phyloP scores from a whole-genome alignment of 139 green algal genomes.

The Coelastrella sp. region DNA sequence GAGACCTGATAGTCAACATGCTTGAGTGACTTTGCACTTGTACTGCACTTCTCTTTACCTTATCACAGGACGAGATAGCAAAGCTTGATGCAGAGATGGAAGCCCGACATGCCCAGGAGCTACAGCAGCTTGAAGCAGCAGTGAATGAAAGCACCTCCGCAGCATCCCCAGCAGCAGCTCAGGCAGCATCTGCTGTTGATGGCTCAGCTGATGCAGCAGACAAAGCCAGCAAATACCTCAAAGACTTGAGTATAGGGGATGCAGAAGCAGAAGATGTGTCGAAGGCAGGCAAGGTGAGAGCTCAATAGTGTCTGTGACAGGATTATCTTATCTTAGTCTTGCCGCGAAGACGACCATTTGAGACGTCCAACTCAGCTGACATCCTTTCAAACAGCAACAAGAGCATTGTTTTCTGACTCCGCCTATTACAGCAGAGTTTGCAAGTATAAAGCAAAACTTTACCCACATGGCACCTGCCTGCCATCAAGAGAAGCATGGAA shows the following conservation, averaged over 20 bases:
- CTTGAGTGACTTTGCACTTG: background rate
- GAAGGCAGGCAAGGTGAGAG: conserved; percentile 24
- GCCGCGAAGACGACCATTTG: too few relatives aligned
- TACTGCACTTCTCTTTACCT: background rate
- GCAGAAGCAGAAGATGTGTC: conserved; percentile 21
- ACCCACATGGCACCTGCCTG: too few relatives aligned
- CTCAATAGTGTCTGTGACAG: too few relatives aligned
- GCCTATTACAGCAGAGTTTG: too few relatives aligned
- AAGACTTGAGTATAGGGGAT: conserved; percentile 35
- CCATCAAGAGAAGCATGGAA: too few relatives aligned
- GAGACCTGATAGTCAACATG: too few relatives aligned
- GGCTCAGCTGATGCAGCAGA: conserved; percentile 37
- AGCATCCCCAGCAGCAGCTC: conserved; percentile 47
- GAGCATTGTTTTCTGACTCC: too few relatives aligned
- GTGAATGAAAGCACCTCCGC: conserved; percentile 26
- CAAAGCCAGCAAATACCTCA: conserved; percentile 47
- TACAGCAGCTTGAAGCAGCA: conserved; percentile 71
- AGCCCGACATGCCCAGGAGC: conserved; percentile 70
- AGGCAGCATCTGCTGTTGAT: conserved; percentile 39
- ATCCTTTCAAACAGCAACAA: too few relatives aligned
- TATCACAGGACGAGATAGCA: conserved; percentile 64
- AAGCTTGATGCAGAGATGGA: conserved; percentile 70
- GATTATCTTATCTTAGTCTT: too few relatives aligned
- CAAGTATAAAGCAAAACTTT: too few relatives aligned
- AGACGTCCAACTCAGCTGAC: too few relatives aligned